Evolutionary conservation across 352 stramenopile species (phyloP).

Genomic region (Plasmopara muralis): DNA sequence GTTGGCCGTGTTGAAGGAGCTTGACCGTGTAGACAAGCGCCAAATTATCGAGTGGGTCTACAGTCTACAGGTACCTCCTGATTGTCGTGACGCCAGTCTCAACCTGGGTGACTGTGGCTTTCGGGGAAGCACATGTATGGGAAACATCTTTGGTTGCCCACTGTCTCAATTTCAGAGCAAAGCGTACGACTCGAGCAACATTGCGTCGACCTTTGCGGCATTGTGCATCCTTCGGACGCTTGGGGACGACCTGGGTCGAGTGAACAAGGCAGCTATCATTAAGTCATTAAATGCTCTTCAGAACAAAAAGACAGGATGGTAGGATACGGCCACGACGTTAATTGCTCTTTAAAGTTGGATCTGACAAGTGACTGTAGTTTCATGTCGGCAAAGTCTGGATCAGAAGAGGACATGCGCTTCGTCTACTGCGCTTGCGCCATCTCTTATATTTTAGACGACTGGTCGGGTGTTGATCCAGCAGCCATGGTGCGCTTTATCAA

Average conservation of each 20-base stretch:
- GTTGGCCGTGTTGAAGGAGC: constrained; percentile 68
- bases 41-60: constrained; percentile 86
- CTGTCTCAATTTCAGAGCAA: constrained; percentile 53
- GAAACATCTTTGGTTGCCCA: constrained; percentile 46
- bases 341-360: background rate
- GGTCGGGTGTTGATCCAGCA: constrained; percentile 58
- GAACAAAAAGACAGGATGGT: constrained; percentile 69
- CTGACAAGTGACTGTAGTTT: constrained; percentile 39
- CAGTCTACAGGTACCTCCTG: constrained; percentile 67
- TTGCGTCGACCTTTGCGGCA: constrained; percentile 79
- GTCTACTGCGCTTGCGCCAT: constrained; percentile 86
- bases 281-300: constrained; percentile 58
- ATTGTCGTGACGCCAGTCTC: constrained; percentile 52
- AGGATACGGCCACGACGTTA: background rate
- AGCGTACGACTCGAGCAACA: constrained; percentile 78
- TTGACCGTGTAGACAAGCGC: constrained; percentile 61
- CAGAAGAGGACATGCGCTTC: constrained; percentile 86
- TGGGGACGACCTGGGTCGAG: constrained; percentile 68
- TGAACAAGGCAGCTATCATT: constrained; percentile 69
- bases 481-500: constrained; percentile 78
- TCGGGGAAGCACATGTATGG: constrained; percentile 56
- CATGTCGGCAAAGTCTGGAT: constrained; percentile 53
- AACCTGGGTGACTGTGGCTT: constrained; percentile 74
- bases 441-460: constrained; percentile 82
- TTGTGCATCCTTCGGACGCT: constrained; percentile 82